Percentiles rank a stretch among this genome's conserved stretches.
These are phyloP conservation scores for Sphaerostilbella broomeana DNA, from an alignment of 2,329 filamentous ascomycete genomes.

Conservation along the genomic window DNA sequence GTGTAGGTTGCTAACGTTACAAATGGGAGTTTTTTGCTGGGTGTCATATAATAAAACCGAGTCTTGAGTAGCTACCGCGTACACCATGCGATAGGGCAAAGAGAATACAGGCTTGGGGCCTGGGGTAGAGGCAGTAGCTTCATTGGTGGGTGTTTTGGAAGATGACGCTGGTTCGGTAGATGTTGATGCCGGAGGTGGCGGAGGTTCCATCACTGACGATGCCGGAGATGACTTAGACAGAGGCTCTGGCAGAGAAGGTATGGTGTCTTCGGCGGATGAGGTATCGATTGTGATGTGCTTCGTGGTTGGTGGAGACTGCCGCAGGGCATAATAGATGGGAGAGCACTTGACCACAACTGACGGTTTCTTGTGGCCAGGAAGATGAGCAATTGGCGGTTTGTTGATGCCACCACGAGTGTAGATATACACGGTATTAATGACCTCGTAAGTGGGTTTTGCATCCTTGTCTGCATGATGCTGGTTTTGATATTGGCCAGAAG, in stretches of 20 bases:
- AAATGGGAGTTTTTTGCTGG: constrained; percentile 88
- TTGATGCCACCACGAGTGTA: constrained; percentile 95
- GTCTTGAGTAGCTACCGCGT: constrained; percentile 95
- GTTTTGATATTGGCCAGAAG: constrained; percentile 90
- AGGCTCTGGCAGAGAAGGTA: constrained; percentile 78
- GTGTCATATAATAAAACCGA: constrained; percentile 94
- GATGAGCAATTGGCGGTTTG: constrained; percentile 88
- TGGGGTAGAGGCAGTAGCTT: constrained; percentile 44
- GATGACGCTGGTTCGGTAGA: constrained; percentile 43
- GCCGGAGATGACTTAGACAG: constrained; percentile 55
- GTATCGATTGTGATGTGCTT: constrained; percentile 94
- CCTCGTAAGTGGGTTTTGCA: constrained; percentile 69
- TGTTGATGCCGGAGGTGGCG: constrained; percentile 54
- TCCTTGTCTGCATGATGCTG: constrained; percentile 61
- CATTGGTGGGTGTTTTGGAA: constrained; percentile 36
- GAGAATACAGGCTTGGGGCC: constrained; percentile 68
- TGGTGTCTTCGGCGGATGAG: constrained; percentile 75
- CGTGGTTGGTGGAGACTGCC: constrained; percentile 61
- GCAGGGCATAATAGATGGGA: constrained; percentile 76
- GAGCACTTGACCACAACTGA: constrained; percentile 95
- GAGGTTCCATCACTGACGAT: constrained; percentile 72
- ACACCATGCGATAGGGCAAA: constrained; percentile 87
- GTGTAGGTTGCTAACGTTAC: constrained; percentile 92
- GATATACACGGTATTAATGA: constrained; percentile 96
- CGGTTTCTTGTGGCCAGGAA: constrained; percentile 96